Percentiles rank a stretch among this genome's conserved stretches.
phyloP scores from a whole-genome alignment of 106 monocot genomes.

The Acorus calamus region DNA sequence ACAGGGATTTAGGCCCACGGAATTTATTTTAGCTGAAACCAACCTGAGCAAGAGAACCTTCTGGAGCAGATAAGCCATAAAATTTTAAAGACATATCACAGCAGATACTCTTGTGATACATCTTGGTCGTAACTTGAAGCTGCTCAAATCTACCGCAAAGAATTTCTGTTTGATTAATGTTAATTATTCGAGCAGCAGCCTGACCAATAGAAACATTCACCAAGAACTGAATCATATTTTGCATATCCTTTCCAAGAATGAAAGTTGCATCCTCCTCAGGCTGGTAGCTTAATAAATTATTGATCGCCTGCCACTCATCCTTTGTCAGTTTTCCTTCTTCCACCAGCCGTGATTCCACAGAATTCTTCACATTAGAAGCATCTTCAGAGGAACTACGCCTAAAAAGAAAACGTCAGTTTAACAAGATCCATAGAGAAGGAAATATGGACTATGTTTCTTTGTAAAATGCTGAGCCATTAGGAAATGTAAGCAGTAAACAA shows the following conservation, averaged over 20 bases:
- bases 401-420: background rate
- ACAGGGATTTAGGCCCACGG: background rate
- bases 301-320: constrained; percentile 90
- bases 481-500: too few relatives aligned
- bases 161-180: constrained; percentile 60
- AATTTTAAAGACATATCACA: constrained; percentile 75
- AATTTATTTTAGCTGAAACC: constrained; percentile 5
- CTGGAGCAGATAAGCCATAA: constrained; percentile 89
- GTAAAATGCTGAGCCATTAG: too few relatives aligned
- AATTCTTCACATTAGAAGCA: constrained; percentile 22
- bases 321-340: constrained; percentile 64
- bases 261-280: constrained; percentile 42
- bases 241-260: constrained; percentile 41
- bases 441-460: background rate
- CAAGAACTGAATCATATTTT: constrained; percentile 46
- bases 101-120: constrained; percentile 61
- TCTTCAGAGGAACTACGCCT: constrained; percentile 36
- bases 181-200: constrained; percentile 75
- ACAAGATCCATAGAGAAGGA: background rate
- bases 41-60: constrained; percentile 84
- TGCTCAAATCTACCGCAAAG: constrained; percentile 91
- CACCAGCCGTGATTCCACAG: constrained; percentile 23
- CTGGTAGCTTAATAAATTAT: constrained; percentile 78
- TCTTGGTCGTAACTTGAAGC: constrained; percentile 65
- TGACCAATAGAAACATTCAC: constrained; percentile 77